Percentiles rank a stretch among this genome's conserved stretches.
phyloP scores from a whole-genome alignment of 2,329 filamentous ascomycete species.

The Juglanconis sp. region DNA sequence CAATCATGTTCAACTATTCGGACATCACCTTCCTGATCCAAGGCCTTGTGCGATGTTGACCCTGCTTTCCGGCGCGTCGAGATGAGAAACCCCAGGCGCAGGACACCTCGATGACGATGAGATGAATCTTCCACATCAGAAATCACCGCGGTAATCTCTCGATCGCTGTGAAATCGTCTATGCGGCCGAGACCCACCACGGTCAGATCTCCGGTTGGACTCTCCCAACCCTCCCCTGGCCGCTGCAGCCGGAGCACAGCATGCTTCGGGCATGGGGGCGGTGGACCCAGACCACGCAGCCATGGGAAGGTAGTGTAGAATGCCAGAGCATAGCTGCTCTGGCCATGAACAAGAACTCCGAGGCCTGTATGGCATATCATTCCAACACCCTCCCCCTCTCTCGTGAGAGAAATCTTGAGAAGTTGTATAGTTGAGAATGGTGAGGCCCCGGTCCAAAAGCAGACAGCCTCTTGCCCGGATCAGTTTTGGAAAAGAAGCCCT shows the following conservation, averaged over 20 bases:
- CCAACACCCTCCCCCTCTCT: too few species aligned
- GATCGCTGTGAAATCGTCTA: background rate
- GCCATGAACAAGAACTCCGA: too few species aligned
- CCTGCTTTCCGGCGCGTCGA: background rate
- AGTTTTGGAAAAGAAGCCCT: too few species aligned
- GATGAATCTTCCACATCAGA: background rate
- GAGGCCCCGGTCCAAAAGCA: too few species aligned
- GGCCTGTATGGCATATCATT: too few species aligned
- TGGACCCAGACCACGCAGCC: background rate
- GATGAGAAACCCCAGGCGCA: background rate
- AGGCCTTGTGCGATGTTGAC: background rate
- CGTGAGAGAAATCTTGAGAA: too few species aligned
- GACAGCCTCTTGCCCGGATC: too few species aligned
- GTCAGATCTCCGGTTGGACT: background rate
- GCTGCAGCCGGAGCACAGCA: background rate
- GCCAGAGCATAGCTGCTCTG: too few species aligned
- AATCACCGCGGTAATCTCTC: conserved; percentile 3
- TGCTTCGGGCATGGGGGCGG: background rate
- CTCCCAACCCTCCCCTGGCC: background rate
- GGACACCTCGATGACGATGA: background rate
- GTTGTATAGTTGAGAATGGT: too few species aligned
- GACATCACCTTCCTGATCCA: background rate
- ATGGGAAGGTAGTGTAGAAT: background rate
- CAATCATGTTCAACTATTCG: background rate
- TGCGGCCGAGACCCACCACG: background rate